phyloP scores from a whole-genome alignment of 148 eudicot genomes.

The Polygonum maritimum region DNA sequence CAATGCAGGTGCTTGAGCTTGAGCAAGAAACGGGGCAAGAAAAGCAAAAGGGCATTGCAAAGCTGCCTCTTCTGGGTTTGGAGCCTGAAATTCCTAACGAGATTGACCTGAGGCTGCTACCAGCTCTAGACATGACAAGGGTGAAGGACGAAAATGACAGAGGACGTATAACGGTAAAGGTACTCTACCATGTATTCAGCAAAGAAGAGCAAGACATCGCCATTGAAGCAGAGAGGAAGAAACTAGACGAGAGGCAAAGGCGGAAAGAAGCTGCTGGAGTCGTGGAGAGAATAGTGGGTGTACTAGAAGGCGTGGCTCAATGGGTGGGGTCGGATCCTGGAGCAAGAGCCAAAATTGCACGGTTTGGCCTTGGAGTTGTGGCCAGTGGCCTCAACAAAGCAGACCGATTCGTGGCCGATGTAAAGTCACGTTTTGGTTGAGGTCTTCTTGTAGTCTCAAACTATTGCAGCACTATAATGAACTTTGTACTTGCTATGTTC shows the following conservation, averaged over 20 bases:
- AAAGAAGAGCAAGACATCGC: slow-evolving; percentile 84
- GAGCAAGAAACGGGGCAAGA: slow-evolving; percentile 86
- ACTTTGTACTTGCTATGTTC: no score
- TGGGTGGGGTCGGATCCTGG: slow-evolving; percentile 55
- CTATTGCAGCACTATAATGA: no score
- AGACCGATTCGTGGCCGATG: slow-evolving; percentile 57
- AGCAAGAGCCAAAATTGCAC: slow-evolving; percentile 62
- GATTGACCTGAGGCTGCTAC: slow-evolving; percentile 50
- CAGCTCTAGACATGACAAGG: slow-evolving; percentile 71
- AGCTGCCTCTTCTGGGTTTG: slow-evolving; percentile 52
- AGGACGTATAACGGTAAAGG: slow-evolving; percentile 81
- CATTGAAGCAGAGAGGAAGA: slow-evolving; percentile 63
- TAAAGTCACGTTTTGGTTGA: no score
- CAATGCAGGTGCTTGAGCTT: slow-evolving; percentile 42
- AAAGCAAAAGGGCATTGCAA: slow-evolving; percentile 65
- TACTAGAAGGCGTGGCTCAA: slow-evolving; percentile 68
- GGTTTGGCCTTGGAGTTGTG: slow-evolving; percentile 55
- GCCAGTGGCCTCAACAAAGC: slow-evolving; percentile 78
- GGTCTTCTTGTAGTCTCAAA: no score
- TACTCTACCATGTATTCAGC: slow-evolving; percentile 59
- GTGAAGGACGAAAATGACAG: slow-evolving; percentile 84
- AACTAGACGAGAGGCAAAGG: slow-evolving; percentile 64
- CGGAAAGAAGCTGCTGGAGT: slow-evolving; percentile 69
- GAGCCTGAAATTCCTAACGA: slow-evolving; percentile 50
- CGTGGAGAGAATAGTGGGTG: slow-evolving; percentile 86